Base-by-base conservation (phyloP, 108 stramenopile genomes). In the Seminavis robusta region DNA sequence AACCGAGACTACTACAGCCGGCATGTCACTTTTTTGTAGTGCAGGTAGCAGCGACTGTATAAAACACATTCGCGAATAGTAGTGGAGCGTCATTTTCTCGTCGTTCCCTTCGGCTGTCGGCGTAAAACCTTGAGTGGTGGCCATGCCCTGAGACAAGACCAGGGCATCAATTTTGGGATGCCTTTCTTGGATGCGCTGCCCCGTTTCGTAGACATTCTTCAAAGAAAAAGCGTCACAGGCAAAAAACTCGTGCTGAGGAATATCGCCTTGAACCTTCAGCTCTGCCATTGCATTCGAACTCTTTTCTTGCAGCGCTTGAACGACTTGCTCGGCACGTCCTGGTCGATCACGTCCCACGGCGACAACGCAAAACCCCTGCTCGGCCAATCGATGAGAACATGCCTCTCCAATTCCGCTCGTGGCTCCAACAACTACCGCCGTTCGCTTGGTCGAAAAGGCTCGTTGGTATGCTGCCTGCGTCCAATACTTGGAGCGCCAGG, bases 61-160 rank as follows among this genome's bases (percentile, higher is more conserved):
- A 21, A 68, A 43, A 30, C 25, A 17, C 0, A 68, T 33, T 13
- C 67, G 32, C 25, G 51, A 53, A 53, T 52, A 68, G 39, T 68
- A 68, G 40, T 68, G 67, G 24, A 84, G 43, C 10, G 71, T 66
- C 29, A 84, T 28, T 45, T 84, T 84, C 47, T 79, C 41, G 68
- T 84, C 83, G 7, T 72, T 70, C 15, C 79, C 83, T 33, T 84
- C 79, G 8, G 16, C 24, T 19, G 83, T 84, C 0, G 72, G 73
- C 9, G 78, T 83, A 64, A 51, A 71, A 21, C 56, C 56, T 38
- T 80, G 76, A 13, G 56, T 56, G 0, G 83, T 79, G 20, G 79
- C 83, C 78, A 84, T 84, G 3, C 83, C 83, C 66, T 84, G 83
- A 1, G 83, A 76, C 73, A 80, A 70, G 1, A 84, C 64, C 21